Evolutionary conservation across 179 eudicot species (phyloP), one percentile per base, ranked within the genome.

Genomic region (Sideroxylon spinosum): DNA sequence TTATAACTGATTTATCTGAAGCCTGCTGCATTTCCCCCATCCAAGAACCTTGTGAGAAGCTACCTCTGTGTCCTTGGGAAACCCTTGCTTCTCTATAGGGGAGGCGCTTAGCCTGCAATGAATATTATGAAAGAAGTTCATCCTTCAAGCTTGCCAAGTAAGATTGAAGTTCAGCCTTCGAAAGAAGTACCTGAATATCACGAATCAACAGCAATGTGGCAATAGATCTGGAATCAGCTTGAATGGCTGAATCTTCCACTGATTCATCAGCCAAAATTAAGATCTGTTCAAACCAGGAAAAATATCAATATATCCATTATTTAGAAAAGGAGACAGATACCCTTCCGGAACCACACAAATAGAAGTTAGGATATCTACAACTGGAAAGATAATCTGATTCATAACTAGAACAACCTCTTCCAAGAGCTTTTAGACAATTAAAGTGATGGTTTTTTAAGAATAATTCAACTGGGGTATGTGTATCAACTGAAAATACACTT

Each of bases 21-120:
- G 98, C 97, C 86, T 92, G 90, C 85, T 94, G 93, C 95, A 94
- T 92, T 81, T 94, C 90, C 65, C 89, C 89, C 44, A 94, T 91
- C 98, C 97, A 92, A 46, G 95, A 88, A 78, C 91, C 89, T 59
- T 88, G 91, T 82, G 90, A 88, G 81, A 88, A 87, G 65, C 85
- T 85, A 84, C 57, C 90, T 76, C 70, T 88, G 59, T 74, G 88
- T 82, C 66, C 85, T 79, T 50, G 90, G 78, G 74, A 44, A 23
- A 14, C 77, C 69, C 74, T 77, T 26, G 77, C 71, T 25, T 71
- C 84, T 82, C 71, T 87, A 68, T 3, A 73, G 2, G 98, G 93
- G 52, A 94, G 86, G 73, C 98, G 93, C 87, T 92, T 94, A 46
- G 98, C 89, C 98, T 92, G 90, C 81, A 86, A 80, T 19, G 60